Percentiles rank a stretch among this genome's conserved stretches.
These are phyloP conservation scores for Tolypocladium amazonense DNA, from an alignment of 2,329 filamentous ascomycete species.

Conservation along the genomic window DNA sequence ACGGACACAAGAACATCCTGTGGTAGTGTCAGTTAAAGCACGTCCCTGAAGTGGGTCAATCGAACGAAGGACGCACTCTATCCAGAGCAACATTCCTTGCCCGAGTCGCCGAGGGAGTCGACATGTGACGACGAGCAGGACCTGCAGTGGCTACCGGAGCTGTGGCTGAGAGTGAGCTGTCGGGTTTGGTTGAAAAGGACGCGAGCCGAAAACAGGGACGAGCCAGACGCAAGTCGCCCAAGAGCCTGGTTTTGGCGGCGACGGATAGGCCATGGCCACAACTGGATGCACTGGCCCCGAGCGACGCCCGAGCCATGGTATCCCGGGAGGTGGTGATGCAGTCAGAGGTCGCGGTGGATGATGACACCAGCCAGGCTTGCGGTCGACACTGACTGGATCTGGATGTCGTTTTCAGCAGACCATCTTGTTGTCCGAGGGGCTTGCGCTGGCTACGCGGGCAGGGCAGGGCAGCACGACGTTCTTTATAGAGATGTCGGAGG, in stretches of 20 bases:
- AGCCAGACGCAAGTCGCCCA: background rate
- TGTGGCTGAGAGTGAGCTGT: constrained; percentile 1
- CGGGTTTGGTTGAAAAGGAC: background rate
- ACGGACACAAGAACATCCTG: constrained; percentile 82
- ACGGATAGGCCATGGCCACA: constrained; percentile 11
- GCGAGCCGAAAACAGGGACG: background rate
- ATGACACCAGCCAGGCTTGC: background rate
- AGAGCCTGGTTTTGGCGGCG: background rate
- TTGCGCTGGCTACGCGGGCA: background rate
- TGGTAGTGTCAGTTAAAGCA: background rate
- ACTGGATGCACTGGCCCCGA: constrained; percentile 26
- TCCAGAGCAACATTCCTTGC: constrained; percentile 21
- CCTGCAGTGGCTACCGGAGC: constrained; percentile 5
- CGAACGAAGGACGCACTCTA: constrained; percentile 11
- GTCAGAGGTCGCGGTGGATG: background rate
- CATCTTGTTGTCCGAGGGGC: background rate
- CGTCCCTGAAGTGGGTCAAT: background rate
- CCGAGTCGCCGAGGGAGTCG: constrained; percentile 16
- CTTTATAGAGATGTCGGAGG: background rate
- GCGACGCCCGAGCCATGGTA: constrained; percentile 28
- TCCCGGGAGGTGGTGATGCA: constrained; percentile 3
- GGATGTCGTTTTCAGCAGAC: background rate
- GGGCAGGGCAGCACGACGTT: background rate
- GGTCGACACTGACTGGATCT: background rate
- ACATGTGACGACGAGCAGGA: constrained; percentile 14